A percentile compares a stretch with the other conserved stretches of the same genome.
Evolutionary conservation across 352 stramenopile species (phyloP).

Genomic region (Globisporangium takayamanum): DNA sequence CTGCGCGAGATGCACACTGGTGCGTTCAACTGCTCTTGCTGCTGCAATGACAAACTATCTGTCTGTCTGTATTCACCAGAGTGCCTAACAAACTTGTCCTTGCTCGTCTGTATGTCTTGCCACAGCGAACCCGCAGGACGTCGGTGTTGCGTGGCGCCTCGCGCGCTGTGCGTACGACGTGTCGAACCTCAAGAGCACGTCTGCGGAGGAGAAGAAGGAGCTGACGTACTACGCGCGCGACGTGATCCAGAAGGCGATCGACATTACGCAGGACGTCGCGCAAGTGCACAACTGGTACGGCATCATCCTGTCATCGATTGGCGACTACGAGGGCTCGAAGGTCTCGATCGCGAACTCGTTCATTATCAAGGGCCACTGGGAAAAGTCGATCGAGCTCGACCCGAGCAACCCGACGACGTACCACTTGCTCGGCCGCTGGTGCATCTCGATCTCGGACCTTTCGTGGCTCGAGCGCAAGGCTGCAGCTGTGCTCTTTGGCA

Average conservation of each 20-base stretch:
- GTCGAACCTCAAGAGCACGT: slow-evolving; percentile 41
- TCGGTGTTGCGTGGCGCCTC: slow-evolving; percentile 61
- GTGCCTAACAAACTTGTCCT: not conserved
- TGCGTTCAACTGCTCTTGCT: slow-evolving; percentile 8
- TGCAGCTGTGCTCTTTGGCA: slow-evolving; percentile 72
- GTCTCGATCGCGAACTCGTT: slow-evolving; percentile 78
- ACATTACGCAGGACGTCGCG: slow-evolving; percentile 46
- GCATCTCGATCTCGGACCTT: slow-evolving; percentile 76
- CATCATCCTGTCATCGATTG: slow-evolving; percentile 79
- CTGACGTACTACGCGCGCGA: slow-evolving; percentile 63
- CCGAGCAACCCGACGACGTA: slow-evolving; percentile 65
- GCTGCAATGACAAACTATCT: not conserved
- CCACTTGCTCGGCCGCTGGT: slow-evolving; percentile 80
- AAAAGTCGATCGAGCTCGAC: slow-evolving; percentile 71
- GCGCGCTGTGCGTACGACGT: slow-evolving; percentile 64
- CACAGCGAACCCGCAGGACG: slow-evolving; percentile 36
- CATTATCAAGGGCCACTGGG: slow-evolving; percentile 76
- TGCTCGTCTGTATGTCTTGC: not conserved
- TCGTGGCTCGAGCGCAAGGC: slow-evolving; percentile 85
- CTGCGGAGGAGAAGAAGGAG: slow-evolving; percentile 63
- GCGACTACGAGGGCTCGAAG: slow-evolving; percentile 85
- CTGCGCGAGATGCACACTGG: slow-evolving; percentile 52
- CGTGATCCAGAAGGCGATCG: slow-evolving; percentile 47
- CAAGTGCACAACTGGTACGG: slow-evolving; percentile 83
- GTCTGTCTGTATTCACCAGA: not conserved